Evolutionary conservation across 2,329 filamentous ascomycete genomes (phyloP), one percentile per base, ranked within the genome.

Genomic region (Didymosphaeria variabile): DNA sequence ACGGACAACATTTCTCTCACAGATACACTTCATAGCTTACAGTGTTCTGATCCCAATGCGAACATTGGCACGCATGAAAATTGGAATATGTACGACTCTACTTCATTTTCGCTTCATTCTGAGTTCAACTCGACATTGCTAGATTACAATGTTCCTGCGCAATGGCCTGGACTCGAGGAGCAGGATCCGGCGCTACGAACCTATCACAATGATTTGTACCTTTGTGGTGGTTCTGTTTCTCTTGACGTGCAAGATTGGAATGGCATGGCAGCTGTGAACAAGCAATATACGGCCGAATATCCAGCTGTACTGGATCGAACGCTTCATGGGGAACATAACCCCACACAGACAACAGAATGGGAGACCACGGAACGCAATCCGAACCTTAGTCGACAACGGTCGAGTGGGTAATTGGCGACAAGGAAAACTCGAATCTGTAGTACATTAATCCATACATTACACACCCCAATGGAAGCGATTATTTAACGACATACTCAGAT

Each of bases 141-240:
- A 21, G 32, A 44, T 29, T 31, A 15, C 8, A 19, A 13, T 19
- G 5, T 53, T n/a, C 21, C 34, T 19, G 15, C 21, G 15, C 38
- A 15, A 29, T 21, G 17, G 15, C 32, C n/a, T 21, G 23, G 5
- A 29, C 10, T 53, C 26, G 32, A 19, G 3, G 12, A 32, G n/a
- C 51, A 42, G 21, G 23, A 53, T 44, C 23, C 36, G n/a, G 36
- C 34, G 13, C 15, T 44, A 15, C 34, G 51, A 19, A 36, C 51
- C 7, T 53, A 38, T 23, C 32, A 53, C 34, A 53, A 53, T 13
- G 23, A 53, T 44, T 36, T 21, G 12, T 34, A 42, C 31, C 34
- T 53, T 1, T 53, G 42, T 15, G 51, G 51, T n/a, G 51, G 36
- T 9, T 42, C 51, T 42, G 36, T 5, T 12, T 23, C 51, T n/a